Evolutionary conservation across 2,329 filamentous ascomycete genomes (phyloP).

Genomic region (Calonectria pteridis): DNA sequence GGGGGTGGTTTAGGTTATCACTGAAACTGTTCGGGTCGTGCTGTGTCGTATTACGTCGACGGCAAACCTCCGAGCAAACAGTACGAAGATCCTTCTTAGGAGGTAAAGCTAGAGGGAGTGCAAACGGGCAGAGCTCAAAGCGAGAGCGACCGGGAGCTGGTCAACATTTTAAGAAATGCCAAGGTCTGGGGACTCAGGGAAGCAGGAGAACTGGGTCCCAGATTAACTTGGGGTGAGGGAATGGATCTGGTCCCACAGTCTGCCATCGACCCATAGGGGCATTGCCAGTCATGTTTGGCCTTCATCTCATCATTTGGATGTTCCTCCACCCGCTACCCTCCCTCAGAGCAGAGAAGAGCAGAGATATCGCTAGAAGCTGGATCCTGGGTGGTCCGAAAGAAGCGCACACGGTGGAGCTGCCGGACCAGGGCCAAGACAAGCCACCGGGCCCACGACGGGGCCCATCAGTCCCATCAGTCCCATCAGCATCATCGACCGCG

Average conservation of each 20-base stretch:
- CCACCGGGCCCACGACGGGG: constrained; percentile 32
- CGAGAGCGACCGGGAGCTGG: constrained; percentile 35
- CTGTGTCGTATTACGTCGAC: neutral
- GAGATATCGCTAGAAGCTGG: constrained; percentile 12
- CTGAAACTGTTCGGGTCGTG: neutral
- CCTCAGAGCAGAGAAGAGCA: constrained; percentile 7
- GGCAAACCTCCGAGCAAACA: neutral
- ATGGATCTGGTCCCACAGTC: constrained; percentile 29
- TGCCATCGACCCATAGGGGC: constrained; percentile 3
- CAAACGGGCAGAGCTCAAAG: constrained; percentile 19
- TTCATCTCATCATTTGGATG: constrained; percentile 7
- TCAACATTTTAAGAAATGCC: constrained; percentile 43
- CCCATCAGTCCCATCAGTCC: constrained; percentile 22
- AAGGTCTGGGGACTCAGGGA: constrained; percentile 27
- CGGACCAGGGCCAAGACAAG: constrained; percentile 40
- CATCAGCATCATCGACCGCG: constrained; percentile 27
- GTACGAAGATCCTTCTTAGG: neutral
- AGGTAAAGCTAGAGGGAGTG: neutral
- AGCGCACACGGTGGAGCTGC: constrained; percentile 35
- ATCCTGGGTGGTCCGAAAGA: constrained; percentile 25
- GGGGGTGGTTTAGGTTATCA: neutral
- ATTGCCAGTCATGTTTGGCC: constrained; percentile 14
- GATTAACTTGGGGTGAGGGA: constrained; percentile 38
- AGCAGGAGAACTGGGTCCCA: constrained; percentile 41
- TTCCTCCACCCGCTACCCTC: constrained; percentile 15